A percentile compares a stretch with the other conserved stretches of the same genome.
Evolutionary conservation across 805 yeast genomes (phyloP).

Genomic region (Scheffersomyces lignosus): DNA sequence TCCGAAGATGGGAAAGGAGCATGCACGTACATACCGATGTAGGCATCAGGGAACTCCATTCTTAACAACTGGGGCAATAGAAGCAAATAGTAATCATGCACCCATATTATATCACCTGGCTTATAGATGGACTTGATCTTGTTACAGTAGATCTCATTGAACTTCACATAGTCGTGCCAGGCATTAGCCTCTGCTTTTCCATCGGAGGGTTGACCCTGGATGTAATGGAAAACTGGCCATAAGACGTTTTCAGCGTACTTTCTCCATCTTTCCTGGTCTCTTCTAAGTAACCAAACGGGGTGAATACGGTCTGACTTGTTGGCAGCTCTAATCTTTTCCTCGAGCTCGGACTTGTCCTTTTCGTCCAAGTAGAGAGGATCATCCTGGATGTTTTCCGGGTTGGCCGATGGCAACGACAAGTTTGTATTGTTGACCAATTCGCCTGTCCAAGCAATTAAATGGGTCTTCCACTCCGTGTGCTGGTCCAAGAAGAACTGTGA

Average conservation of each 20-base stretch:
- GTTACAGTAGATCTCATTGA: constrained; percentile 88
- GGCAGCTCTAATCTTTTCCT: constrained; percentile 44
- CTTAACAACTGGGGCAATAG: constrained; percentile 81
- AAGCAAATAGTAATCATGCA: constrained; percentile 85
- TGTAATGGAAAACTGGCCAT: constrained; percentile 96
- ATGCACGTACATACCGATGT: constrained; percentile 78
- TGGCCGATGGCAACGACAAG: constrained; percentile 7
- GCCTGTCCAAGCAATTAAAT: constrained; percentile 94
- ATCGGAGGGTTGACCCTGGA: constrained; percentile 72
- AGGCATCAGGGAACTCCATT: constrained; percentile 70
- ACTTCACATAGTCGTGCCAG: constrained; percentile 87
- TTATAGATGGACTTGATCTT: constrained; percentile 69
- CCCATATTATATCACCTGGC: constrained; percentile 91
- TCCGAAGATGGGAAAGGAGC: constrained; percentile 96
- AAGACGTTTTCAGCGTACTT: constrained; percentile 83
- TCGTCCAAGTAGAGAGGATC: constrained; percentile 64
- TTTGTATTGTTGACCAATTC: constrained; percentile 53
- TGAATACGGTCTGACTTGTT: constrained; percentile 57
- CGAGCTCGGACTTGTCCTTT: constrained; percentile 54
- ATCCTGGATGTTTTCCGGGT: constrained; percentile 34
- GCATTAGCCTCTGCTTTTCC: constrained; percentile 66
- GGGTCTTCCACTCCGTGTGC: constrained; percentile 81
- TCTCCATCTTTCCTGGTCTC: constrained; percentile 83
- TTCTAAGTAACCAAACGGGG: constrained; percentile 86
- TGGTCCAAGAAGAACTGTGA: constrained; percentile 64